These are phyloP conservation scores for Fusarium sp. DNA, from an alignment of 2,329 filamentous ascomycete species.

Conservation along the genomic window DNA sequence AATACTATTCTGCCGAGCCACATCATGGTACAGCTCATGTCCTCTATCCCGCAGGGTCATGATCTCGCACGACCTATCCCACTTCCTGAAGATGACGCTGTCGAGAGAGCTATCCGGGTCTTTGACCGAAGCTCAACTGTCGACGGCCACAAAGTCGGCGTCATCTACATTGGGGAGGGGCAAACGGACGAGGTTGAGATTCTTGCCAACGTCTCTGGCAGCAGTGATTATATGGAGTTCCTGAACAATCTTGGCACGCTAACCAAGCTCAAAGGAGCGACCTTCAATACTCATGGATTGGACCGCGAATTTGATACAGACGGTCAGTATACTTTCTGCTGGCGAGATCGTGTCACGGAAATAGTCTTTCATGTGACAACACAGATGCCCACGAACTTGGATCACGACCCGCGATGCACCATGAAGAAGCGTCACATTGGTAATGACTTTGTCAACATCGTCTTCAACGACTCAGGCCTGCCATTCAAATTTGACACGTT, in stretches of 20 bases:
- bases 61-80: conserved; percentile 77
- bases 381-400: conserved; percentile 92
- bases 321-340: conserved; percentile 90
- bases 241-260: conserved; percentile 84
- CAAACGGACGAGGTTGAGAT: conserved; percentile 88
- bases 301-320: conserved; percentile 83
- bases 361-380: conserved; percentile 96
- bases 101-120: conserved; percentile 78
- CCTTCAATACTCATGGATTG: conserved; percentile 92
- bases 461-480: conserved; percentile 96
- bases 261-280: conserved; percentile 82
- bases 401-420: conserved; percentile 79
- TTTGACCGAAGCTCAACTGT: conserved; percentile 92
- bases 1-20: conserved; percentile 79
- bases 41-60: conserved; percentile 69
- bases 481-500: conserved; percentile 93
- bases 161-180: conserved; percentile 91
- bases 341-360: conserved; percentile 94
- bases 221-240: conserved; percentile 88
- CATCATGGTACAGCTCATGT: conserved; percentile 76
- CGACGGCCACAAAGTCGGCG: conserved; percentile 94
- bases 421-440: conserved; percentile 95
- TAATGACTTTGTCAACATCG: conserved; percentile 97
- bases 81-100: conserved; percentile 76
- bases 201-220: conserved; percentile 86